These are phyloP conservation scores for Pyrenophora tritici-repentis DNA, from an alignment of 2,329 filamentous ascomycete genomes.

Conservation along the genomic window DNA sequence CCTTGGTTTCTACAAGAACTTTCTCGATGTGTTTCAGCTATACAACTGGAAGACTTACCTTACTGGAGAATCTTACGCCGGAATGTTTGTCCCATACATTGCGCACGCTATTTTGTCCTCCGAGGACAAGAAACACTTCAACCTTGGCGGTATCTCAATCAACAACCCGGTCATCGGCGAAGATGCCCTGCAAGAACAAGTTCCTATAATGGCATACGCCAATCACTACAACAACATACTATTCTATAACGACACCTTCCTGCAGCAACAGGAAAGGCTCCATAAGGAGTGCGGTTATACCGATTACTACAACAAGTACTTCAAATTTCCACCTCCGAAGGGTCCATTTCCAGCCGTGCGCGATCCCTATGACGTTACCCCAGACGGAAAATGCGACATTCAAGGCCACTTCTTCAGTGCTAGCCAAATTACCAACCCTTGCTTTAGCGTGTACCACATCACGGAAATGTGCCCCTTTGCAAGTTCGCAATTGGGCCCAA, in stretches of 20 bases:
- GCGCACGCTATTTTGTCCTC: slow-evolving; percentile 60
- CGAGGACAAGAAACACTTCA: slow-evolving; percentile 56
- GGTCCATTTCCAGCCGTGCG: slow-evolving; percentile 41
- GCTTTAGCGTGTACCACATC: slow-evolving; percentile 58
- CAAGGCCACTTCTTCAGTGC: slow-evolving; percentile 49
- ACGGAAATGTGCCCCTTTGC: slow-evolving; percentile 53
- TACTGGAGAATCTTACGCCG: slow-evolving; percentile 61
- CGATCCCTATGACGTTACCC: slow-evolving; percentile 19
- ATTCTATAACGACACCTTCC: slow-evolving; percentile 51
- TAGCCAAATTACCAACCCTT: slow-evolving; percentile 53
- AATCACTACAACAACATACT: slow-evolving; percentile 50
- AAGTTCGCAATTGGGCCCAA: slow-evolving; percentile 46
- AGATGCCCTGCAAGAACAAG: slow-evolving; percentile 46
- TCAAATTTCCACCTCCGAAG: slow-evolving; percentile 49
- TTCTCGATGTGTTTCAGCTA: slow-evolving; percentile 60
- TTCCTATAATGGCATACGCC: slow-evolving; percentile 43
- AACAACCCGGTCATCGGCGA: slow-evolving; percentile 55
- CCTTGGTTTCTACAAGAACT: slow-evolving; percentile 59
- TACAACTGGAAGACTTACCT: slow-evolving; percentile 60
- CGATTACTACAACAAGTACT: slow-evolving; percentile 35
- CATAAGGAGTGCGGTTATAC: slow-evolving; percentile 37
- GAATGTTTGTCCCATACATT: slow-evolving; percentile 64
- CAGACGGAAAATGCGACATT: slow-evolving; percentile 45
- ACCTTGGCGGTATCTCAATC: slow-evolving; percentile 57
- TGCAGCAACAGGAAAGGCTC: slow-evolving; percentile 40